Evolutionary conservation across 805 yeast species (phyloP).

Genomic region (Ogataea salicorniae): DNA sequence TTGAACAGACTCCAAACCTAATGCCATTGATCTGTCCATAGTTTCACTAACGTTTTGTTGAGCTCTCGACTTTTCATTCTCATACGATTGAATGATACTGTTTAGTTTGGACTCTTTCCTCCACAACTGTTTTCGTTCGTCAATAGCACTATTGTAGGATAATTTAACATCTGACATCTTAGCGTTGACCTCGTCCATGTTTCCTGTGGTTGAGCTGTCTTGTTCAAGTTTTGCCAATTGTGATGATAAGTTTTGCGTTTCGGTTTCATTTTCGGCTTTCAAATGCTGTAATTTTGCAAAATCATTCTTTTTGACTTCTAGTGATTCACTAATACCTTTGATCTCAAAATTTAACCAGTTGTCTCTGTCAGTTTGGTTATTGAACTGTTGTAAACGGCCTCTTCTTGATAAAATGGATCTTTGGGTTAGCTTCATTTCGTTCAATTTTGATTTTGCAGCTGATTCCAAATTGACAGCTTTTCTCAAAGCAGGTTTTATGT

Average conservation of each 20-base stretch:
- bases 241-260: slow-evolving; percentile 33
- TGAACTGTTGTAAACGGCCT: slow-evolving; percentile 60
- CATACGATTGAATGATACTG: slow-evolving; percentile 49
- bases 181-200: slow-evolving; percentile 28
- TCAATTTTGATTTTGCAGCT: slow-evolving; percentile 35
- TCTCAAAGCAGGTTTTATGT: slow-evolving; percentile 38
- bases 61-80: slow-evolving; percentile 50
- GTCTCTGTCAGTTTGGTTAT: slow-evolving; percentile 54
- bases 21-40: slow-evolving; percentile 65
- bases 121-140: slow-evolving; percentile 70
- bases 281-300: slow-evolving; percentile 3
- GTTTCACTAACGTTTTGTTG: slow-evolving; percentile 62
- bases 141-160: slow-evolving; percentile 44
- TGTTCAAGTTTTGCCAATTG: slow-evolving; percentile 2
- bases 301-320: slow-evolving; percentile 10
- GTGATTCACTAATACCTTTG: slow-evolving; percentile 22
- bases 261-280: slow-evolving; percentile 27
- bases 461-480: slow-evolving; percentile 37
- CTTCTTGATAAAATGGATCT: slow-evolving; percentile 63
- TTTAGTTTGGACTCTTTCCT: slow-evolving; percentile 66
- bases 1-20: slow-evolving; percentile 66
- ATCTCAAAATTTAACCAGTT: slow-evolving; percentile 59
- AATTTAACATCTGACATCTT: slow-evolving; percentile 32
- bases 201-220: slow-evolving; percentile 13
- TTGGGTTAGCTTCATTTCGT: slow-evolving; percentile 44